Base-by-base conservation (phyloP, 148 eudicot genomes). In the Nyssa sinensis region DNA sequence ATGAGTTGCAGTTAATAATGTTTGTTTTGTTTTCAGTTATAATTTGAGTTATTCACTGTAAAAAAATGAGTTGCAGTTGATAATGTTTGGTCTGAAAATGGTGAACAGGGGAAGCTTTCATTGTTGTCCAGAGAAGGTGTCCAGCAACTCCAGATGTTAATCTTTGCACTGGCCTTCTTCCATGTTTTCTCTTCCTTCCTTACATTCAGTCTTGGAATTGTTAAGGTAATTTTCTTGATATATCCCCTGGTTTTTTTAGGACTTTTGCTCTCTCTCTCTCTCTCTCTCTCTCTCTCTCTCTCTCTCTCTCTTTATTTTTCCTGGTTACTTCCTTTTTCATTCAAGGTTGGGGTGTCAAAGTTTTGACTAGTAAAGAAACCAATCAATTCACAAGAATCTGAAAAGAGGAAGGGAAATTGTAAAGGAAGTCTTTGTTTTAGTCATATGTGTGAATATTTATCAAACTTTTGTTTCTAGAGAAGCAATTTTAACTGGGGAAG, bases 141-240 rank as follows among this genome's bases (percentile, higher is more conserved):
- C 25, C 80, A 81, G 77, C 72, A 84, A 60, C 84, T 84, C 17
- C 87, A 84, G 78, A 19, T 81, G 67, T 57, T 84, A 37, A 81
- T 84, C 33, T 81, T 81, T 53, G 62, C 64, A 29, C 65, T 81
- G 17, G 84, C 84, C 68, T 76, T 73, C 77, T 81, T 68, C 70
- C 80, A 81, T 60, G 77, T 81, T 69, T 31, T 81, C 29, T 77
- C 77, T 33, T 72, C 66, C 66, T 62, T 81, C 67, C 76, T 81
- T 58, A 81, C 80, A 0, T 81, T 81, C 80, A 76, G 70, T 68
- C 77, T 81, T 68, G 87, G 87, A 57, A 65, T 67, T 21, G 77
- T 69, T 5, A 84, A 84, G 87, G 87, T 84, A 78, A 67, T 62
- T 27, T 35, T 30, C 16, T 12, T 66, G 0, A 12, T 41, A 4